Evolutionary conservation across 2,329 filamentous ascomycete species (phyloP), one percentile per base, ranked within the genome.

Genomic region (Tolypocladium capitatum): DNA sequence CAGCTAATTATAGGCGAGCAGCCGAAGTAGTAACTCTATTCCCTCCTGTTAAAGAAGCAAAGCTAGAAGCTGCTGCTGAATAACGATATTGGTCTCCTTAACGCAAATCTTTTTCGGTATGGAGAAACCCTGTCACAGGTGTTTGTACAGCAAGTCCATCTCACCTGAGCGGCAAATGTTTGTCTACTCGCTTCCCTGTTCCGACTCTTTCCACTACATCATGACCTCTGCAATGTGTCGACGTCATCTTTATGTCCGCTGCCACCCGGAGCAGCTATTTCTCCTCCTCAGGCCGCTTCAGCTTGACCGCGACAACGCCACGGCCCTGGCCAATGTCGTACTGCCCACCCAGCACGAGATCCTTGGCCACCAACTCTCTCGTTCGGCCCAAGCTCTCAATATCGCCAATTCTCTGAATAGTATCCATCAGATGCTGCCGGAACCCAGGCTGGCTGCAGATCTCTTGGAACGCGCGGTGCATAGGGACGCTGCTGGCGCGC

Each of bases 321-420:
- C 62, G 61, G 32, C 63, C 64, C 48, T 62, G 63, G 44, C 65
- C 60, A 51, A 91, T 75, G 52, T 80, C 75, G 61, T 95, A 96
- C 63, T 83, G 84, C 2, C 89, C 89, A 13, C 86, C 81, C 31
- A 90, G 71, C 59, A 92, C 91, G 35, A 97, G 72, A 64, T 97
- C 92, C 70, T 98, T 98, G 54, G 94, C 86, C 1, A 94, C 94
- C 46, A 98, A 64, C 67, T 98, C 92, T 52, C 91, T 81, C n/a
- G 92, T 98, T 52, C 92, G 75, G 33, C 90, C 91, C 52, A 98
- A 73, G 58, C 83, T 90, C 71, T 98, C 92, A 61, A 98, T 98
- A 53, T 84, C 90, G n/a, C 75, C 68, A 55, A 98, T 98, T 21
- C 92, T 78, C 49, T 91, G 77, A 24, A 95, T 70, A 0, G 92